phyloP scores from a whole-genome alignment of 176 grass and related monocot genomes.

The Aechmea fasciata region DNA sequence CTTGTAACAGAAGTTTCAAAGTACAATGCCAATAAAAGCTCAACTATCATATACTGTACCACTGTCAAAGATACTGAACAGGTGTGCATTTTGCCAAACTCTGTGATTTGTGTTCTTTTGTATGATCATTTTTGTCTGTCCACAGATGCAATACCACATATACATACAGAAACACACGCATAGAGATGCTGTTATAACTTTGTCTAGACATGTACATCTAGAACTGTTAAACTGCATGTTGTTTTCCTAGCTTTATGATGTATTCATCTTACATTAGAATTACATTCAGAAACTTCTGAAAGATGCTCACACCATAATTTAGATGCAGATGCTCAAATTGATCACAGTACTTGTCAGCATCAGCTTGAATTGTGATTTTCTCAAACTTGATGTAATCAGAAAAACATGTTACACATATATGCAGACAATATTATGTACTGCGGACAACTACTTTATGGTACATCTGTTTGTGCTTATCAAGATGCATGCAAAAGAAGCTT shows the following conservation, averaged over 20 bases:
- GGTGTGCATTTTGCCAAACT: slow-evolving; percentile 31
- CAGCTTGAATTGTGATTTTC: not conserved
- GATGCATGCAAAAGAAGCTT: too few species aligned
- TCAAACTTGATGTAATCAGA: not conserved
- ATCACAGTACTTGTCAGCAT: too few species aligned
- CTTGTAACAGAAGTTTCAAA: slow-evolving; percentile 78
- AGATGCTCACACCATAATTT: not conserved
- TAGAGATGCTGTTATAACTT: not conserved
- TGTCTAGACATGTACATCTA: not conserved
- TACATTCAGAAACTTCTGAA: not conserved
- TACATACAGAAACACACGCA: not conserved
- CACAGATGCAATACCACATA: not conserved
- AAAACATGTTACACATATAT: too few species aligned
- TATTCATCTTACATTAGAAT: not conserved
- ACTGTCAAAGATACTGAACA: slow-evolving; percentile 80
- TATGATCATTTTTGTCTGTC: not conserved
- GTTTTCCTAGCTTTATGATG: not conserved
- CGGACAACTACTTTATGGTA: too few species aligned
- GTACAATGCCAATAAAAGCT: slow-evolving; percentile 40
- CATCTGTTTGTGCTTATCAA: too few species aligned
- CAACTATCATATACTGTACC: slow-evolving; percentile 88
- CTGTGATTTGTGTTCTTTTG: not conserved
- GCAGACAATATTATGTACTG: too few species aligned
- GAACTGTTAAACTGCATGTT: not conserved
- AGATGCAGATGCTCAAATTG: too few species aligned